A percentile compares a stretch with the other conserved stretches of the same genome.
These are phyloP conservation scores for Kwoniella sp. DNA, from an alignment of 768 basidiomycete species.

Conservation along the genomic window DNA sequence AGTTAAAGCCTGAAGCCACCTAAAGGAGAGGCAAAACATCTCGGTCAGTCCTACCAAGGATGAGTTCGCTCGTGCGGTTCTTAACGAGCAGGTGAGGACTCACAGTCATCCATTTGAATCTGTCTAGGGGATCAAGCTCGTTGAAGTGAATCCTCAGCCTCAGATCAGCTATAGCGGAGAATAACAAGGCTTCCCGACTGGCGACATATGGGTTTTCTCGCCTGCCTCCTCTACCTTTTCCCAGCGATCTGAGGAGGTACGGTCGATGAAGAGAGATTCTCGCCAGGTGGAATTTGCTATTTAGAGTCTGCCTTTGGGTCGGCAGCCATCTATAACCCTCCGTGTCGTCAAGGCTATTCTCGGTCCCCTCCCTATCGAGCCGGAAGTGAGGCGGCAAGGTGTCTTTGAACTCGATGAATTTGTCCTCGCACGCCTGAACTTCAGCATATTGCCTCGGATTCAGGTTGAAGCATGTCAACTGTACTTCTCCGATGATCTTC, in stretches of 20 bases:
- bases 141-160: slow-evolving; percentile 25
- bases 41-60: too few relatives aligned
- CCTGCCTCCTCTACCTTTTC: background rate
- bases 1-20: slow-evolving; percentile 40
- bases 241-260: slow-evolving; percentile 31
- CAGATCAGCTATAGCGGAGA: slow-evolving; percentile 33
- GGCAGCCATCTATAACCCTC: slow-evolving; percentile 22
- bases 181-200: slow-evolving; percentile 29
- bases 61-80: too few relatives aligned
- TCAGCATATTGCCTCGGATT: slow-evolving; percentile 22
- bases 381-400: slow-evolving; percentile 38
- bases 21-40: slow-evolving; percentile 2
- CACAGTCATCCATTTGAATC: slow-evolving; percentile 39
- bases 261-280: slow-evolving; percentile 39
- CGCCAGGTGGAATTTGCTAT: slow-evolving; percentile 38
- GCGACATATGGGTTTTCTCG: slow-evolving; percentile 8
- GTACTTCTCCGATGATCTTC: slow-evolving; percentile 31
- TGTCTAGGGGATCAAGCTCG: slow-evolving; percentile 26
- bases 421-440: slow-evolving; percentile 28
- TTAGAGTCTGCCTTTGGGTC: slow-evolving; percentile 32
- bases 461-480: slow-evolving; percentile 31
- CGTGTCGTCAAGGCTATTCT: slow-evolving; percentile 21
- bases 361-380: slow-evolving; percentile 22
- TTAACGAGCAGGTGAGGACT: background rate
- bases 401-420: slow-evolving; percentile 23